Evolutionary conservation across 768 basidiomycete species (phyloP).

Genomic region (Mycena floridula): DNA sequence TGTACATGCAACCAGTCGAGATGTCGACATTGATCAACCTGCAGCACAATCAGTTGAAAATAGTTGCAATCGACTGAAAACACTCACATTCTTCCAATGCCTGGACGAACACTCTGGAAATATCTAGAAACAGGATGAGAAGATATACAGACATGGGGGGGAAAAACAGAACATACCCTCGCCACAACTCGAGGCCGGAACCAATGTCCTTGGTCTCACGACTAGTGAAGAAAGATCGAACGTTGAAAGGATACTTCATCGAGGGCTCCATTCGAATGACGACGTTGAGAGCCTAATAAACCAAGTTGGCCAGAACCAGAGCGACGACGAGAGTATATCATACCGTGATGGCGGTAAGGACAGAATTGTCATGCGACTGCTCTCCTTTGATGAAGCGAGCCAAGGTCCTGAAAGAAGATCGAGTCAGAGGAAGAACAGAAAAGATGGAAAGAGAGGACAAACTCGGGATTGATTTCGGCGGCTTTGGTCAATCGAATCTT

Average conservation of each 20-base stretch:
- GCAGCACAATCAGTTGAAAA: too few relatives aligned
- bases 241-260: slow-evolving; percentile 60
- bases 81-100: slow-evolving; percentile 48
- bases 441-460: slow-evolving; percentile 5
- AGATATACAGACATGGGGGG: slow-evolving; percentile 55
- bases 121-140: too few relatives aligned
- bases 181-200: slow-evolving; percentile 56
- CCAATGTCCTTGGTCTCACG: slow-evolving; percentile 44
- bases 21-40: slow-evolving; percentile 68
- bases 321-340: slow-evolving; percentile 1
- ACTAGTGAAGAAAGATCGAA: slow-evolving; percentile 67
- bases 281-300: slow-evolving; percentile 48
- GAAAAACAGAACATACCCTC: slow-evolving; percentile 70
- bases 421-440: slow-evolving; percentile 1
- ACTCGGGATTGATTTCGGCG: slow-evolving; percentile 56
- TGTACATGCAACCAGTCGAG: slow-evolving; percentile 68
- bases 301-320: slow-evolving; percentile 19
- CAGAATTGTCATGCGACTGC: slow-evolving; percentile 57
- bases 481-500: slow-evolving; percentile 57
- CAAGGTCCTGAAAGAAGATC: slow-evolving; percentile 36
- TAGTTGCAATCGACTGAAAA: too few relatives aligned
- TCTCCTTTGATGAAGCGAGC: slow-evolving; percentile 52
- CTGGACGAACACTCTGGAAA: slow-evolving; percentile 67
- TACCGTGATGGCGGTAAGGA: slow-evolving; percentile 63
- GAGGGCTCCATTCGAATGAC: slow-evolving; percentile 68